These are phyloP conservation scores for Fusarium dlaminii DNA, from an alignment of 2,329 filamentous ascomycete genomes.

Conservation along the genomic window DNA sequence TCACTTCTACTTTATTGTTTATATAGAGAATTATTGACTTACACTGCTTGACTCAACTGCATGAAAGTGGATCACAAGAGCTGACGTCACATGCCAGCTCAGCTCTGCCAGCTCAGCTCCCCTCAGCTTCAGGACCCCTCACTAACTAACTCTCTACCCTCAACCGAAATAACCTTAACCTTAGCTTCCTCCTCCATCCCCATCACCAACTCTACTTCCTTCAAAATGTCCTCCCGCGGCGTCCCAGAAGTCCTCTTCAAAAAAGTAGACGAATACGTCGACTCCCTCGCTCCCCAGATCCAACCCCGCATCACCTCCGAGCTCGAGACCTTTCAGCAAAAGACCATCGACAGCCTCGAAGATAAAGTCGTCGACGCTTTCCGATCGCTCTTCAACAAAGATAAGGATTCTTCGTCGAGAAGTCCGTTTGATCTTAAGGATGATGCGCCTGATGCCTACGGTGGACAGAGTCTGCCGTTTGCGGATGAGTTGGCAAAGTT, in stretches of 20 bases:
- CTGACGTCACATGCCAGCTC: conserved; percentile 29
- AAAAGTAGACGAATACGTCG: conserved; percentile 58
- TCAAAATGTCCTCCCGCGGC: conserved; percentile 49
- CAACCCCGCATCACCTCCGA: conserved; percentile 57
- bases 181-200: neutral
- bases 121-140: neutral
- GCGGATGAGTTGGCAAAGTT: conserved; percentile 56
- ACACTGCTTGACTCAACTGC: neutral
- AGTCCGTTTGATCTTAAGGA: conserved; percentile 45
- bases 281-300: conserved; percentile 57
- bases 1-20: neutral
- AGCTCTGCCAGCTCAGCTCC: conserved; percentile 14
- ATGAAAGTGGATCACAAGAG: conserved; percentile 2
- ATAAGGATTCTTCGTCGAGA: conserved; percentile 37
- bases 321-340: conserved; percentile 55
- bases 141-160: neutral
- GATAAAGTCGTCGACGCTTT: conserved; percentile 56
- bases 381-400: conserved; percentile 54
- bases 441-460: conserved; percentile 53
- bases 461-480: conserved; percentile 54
- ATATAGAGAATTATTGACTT: neutral
- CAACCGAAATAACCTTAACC: conserved; percentile 14
- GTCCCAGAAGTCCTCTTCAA: conserved; percentile 55
- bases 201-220: neutral
- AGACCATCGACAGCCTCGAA: conserved; percentile 58